These are phyloP conservation scores for Arthrinium puccinioides DNA, from an alignment of 2,329 filamentous ascomycete genomes.

Conservation along the genomic window DNA sequence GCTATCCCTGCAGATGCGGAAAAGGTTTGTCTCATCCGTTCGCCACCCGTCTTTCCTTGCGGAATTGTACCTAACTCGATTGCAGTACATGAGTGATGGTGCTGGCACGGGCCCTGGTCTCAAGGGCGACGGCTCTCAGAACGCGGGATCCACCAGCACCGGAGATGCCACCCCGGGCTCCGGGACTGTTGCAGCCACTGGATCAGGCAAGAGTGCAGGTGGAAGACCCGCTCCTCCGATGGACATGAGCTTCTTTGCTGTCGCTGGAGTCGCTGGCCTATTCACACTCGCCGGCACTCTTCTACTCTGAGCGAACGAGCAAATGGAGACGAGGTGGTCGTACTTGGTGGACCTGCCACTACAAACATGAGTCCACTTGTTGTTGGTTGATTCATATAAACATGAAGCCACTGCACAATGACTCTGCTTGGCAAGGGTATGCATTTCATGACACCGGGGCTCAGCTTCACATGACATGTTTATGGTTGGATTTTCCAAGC, in stretches of 20 bases:
- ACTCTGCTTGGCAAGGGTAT: too few relatives aligned
- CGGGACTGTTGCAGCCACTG: conserved; percentile 27
- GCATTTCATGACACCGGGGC: too few relatives aligned
- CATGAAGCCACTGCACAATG: too few relatives aligned
- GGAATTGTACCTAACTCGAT: background rate
- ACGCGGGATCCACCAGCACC: conserved; percentile 38
- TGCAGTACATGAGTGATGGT: conserved; percentile 43
- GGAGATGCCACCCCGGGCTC: conserved; percentile 31
- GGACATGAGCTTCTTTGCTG: conserved; percentile 28
- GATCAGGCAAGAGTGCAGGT: conserved; percentile 26
- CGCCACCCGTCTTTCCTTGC: background rate
- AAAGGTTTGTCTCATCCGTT: conserved; percentile 17
- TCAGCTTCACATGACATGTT: too few relatives aligned
- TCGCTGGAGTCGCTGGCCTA: conserved; percentile 25
- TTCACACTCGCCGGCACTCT: conserved; percentile 31
- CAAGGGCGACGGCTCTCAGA: conserved; percentile 45
- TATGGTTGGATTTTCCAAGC: too few relatives aligned
- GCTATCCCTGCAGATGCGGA: conserved; percentile 42
- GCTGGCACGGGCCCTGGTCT: conserved; percentile 48
- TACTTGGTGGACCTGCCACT: too few relatives aligned
- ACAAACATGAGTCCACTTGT: too few relatives aligned
- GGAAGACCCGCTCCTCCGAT: conserved; percentile 24
- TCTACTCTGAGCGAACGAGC: conserved; percentile 28
- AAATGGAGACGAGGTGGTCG: too few relatives aligned
- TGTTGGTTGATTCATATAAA: too few relatives aligned